Conservation (phyloP, 176 grass and related monocot species). For the Avena eriantha region DNA sequence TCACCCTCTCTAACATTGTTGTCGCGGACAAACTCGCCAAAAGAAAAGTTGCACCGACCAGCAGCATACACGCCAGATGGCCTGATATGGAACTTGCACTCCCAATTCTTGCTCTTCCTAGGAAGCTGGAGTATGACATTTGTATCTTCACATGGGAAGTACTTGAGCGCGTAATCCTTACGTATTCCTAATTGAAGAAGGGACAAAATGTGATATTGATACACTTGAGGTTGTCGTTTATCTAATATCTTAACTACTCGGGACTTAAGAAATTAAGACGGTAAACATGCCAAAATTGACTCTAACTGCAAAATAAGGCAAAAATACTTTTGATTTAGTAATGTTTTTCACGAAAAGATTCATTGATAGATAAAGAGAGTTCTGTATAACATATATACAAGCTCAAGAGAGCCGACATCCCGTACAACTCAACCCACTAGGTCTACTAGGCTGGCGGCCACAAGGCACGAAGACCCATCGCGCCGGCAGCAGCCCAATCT, state of each 20-base stretch:
- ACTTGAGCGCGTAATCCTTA: conserved; percentile 29
- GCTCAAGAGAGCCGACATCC: no score
- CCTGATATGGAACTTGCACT: conserved; percentile 25
- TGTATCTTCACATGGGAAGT: conserved; percentile 24
- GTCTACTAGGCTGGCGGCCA: no score
- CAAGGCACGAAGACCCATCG: no score
- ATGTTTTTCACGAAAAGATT: neutral
- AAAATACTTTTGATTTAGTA: neutral
- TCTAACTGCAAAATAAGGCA: neutral
- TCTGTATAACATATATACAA: no score
- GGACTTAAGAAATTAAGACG: neutral
- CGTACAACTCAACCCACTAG: no score
- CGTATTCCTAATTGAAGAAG: conserved; percentile 38
- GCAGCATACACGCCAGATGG: neutral
- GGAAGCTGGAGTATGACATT: conserved; percentile 34
- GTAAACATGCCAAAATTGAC: neutral
- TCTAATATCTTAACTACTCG: neutral
- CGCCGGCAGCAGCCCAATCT: no score
- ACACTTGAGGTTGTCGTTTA: neutral
- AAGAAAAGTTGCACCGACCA: neutral
- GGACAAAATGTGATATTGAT: neutral
- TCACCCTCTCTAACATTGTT: conserved; percentile 53
- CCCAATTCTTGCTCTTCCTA: conserved; percentile 49
- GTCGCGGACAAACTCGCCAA: conserved; percentile 43
- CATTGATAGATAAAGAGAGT: no score